Evolutionary conservation across 306 rosid species (phyloP).

Genomic region (Prunus davidiana): DNA sequence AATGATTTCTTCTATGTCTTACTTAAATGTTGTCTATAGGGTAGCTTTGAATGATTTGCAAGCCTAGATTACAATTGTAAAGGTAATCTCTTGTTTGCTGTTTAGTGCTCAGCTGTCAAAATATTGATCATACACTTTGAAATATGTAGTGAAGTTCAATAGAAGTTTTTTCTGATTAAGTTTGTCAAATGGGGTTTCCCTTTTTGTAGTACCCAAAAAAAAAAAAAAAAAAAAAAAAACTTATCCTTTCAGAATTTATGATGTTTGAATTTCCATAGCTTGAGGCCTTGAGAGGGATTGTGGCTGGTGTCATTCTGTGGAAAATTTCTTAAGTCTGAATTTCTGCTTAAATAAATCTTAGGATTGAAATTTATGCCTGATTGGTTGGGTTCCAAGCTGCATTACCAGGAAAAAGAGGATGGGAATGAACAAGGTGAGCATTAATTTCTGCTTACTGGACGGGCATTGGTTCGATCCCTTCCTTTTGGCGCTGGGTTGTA

Average conservation of each 20-base stretch:
- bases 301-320: background rate
- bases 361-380: background rate
- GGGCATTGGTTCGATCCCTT: background rate
- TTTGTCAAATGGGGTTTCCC: background rate
- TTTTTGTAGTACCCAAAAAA: background rate
- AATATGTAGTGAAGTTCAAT: background rate
- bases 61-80: background rate
- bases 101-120: background rate
- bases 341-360: background rate
- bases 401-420: background rate
- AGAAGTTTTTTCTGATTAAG: background rate
- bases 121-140: background rate
- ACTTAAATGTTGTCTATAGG: constrained; percentile 8
- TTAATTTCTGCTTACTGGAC: background rate
- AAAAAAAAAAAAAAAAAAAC: no score
- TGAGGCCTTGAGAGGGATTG: background rate
- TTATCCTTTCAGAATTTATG: background rate
- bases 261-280: background rate
- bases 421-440: background rate
- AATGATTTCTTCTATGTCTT: background rate
- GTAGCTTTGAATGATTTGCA: background rate
- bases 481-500: background rate
- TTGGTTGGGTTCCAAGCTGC: background rate
- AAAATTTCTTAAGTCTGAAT: background rate
- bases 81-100: background rate